Conservation (phyloP, 2,329 filamentous ascomycete species). For the Aspergillus sp. region DNA sequence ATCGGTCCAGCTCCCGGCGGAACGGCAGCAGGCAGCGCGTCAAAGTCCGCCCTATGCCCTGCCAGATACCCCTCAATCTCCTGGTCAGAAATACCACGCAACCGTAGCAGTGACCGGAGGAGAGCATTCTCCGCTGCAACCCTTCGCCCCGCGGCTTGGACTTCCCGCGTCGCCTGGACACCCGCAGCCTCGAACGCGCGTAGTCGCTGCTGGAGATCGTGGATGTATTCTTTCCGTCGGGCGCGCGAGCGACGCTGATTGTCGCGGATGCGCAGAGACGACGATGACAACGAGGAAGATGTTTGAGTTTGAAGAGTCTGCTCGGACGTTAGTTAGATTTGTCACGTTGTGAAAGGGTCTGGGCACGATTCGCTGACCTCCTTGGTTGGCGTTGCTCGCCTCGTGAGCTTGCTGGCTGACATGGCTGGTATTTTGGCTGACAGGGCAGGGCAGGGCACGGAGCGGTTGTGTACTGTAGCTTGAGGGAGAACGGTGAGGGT, state of each 20-base stretch:
- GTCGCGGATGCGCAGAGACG: neutral
- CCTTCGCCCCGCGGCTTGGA: slow-evolving; percentile 70
- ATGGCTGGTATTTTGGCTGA: slow-evolving; percentile 26
- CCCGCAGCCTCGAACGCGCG: slow-evolving; percentile 67
- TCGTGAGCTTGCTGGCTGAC: slow-evolving; percentile 68
- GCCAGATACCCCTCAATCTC: slow-evolving; percentile 53
- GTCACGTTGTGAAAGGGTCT: no score
- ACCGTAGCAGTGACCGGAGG: slow-evolving; percentile 63
- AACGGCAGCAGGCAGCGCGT: no score
- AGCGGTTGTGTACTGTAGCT: no score
- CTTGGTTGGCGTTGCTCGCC: slow-evolving; percentile 41
- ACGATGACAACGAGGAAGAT: no score
- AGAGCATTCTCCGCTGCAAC: slow-evolving; percentile 72
- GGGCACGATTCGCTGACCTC: no score
- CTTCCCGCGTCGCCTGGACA: slow-evolving; percentile 70
- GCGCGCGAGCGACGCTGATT: neutral
- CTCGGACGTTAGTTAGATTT: no score
- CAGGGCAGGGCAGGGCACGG: no score
- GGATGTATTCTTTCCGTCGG: neutral
- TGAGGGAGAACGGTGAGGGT: neutral
- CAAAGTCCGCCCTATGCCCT: slow-evolving; percentile 4
- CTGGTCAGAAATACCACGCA: slow-evolving; percentile 61
- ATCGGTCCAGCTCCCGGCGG: no score
- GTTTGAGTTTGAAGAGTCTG: no score
- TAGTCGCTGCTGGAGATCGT: slow-evolving; percentile 63